These are phyloP conservation scores for Nyctanthes arbortristis DNA, from an alignment of 257 asterid genomes.

Conservation along the genomic window DNA sequence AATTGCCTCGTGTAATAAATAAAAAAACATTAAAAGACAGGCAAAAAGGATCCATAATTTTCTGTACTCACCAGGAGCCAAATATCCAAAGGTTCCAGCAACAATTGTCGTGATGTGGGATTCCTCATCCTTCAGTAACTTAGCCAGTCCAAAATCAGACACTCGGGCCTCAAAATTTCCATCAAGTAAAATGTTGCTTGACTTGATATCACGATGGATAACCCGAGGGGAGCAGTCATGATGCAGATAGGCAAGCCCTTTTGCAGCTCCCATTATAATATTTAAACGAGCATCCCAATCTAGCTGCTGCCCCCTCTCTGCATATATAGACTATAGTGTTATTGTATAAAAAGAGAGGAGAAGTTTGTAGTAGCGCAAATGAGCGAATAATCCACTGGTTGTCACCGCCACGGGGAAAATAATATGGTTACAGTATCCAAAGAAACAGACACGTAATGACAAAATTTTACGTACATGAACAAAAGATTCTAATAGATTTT, in stretches of 20 bases:
- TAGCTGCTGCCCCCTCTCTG: constrained; percentile 80
- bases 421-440: background rate
- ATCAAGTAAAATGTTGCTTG: constrained; percentile 93
- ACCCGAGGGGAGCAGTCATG: constrained; percentile 96
- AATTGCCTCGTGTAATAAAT: background rate
- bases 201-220: constrained; percentile 89
- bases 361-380: background rate
- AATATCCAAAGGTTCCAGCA: constrained; percentile 96
- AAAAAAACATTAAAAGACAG: background rate
- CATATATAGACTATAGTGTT: constrained; percentile 19
- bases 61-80: constrained; percentile 77
- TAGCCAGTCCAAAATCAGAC: constrained; percentile 94
- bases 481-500: background rate
- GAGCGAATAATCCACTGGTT: background rate
- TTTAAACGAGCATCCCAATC: constrained; percentile 93
- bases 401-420: background rate
- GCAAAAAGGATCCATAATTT: background rate
- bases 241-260: constrained; percentile 91
- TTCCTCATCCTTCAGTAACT: constrained; percentile 86
- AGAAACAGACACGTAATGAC: background rate
- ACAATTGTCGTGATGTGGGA: constrained; percentile 97
- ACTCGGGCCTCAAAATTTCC: constrained; percentile 90
- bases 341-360: constrained; percentile 10
- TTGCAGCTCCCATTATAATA: constrained; percentile 89
- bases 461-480: background rate